Conservation (phyloP, 495 filamentous ascomycete genomes). For the Penicillium chermesinum region DNA sequence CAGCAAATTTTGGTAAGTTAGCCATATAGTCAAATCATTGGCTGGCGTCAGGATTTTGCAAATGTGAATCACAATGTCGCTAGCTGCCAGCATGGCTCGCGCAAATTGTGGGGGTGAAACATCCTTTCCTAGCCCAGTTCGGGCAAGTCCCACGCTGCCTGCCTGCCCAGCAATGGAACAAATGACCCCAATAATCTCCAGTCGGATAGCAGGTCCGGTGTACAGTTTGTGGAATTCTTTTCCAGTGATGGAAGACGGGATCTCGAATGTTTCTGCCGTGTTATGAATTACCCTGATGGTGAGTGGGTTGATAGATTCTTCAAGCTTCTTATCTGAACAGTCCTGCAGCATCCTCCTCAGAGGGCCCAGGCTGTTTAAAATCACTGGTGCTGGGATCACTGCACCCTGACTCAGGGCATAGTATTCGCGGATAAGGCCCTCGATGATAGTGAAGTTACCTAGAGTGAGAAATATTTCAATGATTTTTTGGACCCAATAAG, state of each 20-base stretch:
- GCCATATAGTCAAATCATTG: slow-evolving; percentile 32
- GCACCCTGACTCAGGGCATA: slow-evolving; percentile 23
- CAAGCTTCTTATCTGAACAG: background rate
- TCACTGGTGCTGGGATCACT: slow-evolving; percentile 20
- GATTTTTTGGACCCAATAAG: slow-evolving; percentile 25
- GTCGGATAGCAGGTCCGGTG: slow-evolving; percentile 20
- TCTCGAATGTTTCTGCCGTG: slow-evolving; percentile 16
- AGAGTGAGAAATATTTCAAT: slow-evolving; percentile 16
- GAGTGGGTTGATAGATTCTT: slow-evolving; percentile 6
- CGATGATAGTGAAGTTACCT: slow-evolving; percentile 16
- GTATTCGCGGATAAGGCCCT: slow-evolving; percentile 22
- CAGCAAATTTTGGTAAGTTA: slow-evolving; percentile 26
- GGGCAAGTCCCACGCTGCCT: slow-evolving; percentile 20
- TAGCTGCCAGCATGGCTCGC: slow-evolving; percentile 23
- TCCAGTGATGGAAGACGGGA: slow-evolving; percentile 14
- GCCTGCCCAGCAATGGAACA: slow-evolving; percentile 26
- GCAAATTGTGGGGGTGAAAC: slow-evolving; percentile 15
- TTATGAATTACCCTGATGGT: slow-evolving; percentile 22
- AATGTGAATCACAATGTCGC: slow-evolving; percentile 22
- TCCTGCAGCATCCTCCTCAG: slow-evolving; percentile 13
- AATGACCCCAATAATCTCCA: slow-evolving; percentile 29
- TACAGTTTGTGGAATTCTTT: slow-evolving; percentile 20
- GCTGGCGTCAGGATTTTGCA: slow-evolving; percentile 28
- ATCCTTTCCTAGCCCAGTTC: slow-evolving; percentile 7
- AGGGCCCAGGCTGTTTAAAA: slow-evolving; percentile 17